Conservation (phyloP, 2,329 filamentous ascomycete species). For the Colletotrichum kahawae region DNA sequence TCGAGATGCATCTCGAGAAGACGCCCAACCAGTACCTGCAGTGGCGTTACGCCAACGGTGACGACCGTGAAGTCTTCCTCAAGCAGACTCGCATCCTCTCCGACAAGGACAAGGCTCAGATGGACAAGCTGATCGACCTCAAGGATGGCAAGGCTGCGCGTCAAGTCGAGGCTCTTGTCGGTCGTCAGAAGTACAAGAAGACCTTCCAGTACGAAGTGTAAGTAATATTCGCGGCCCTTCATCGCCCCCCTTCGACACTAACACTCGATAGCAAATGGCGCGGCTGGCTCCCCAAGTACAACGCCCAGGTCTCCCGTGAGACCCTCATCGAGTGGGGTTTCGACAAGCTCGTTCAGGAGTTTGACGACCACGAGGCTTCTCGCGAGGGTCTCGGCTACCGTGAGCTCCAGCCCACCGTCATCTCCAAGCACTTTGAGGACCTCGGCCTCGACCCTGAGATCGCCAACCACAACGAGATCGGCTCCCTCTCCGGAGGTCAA, state of each 20-base stretch:
- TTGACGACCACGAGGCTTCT: slow-evolving; percentile 98
- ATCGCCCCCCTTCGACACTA: slow-evolving; percentile 26
- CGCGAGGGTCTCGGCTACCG: slow-evolving; percentile 97
- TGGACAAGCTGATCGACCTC: slow-evolving; percentile 88
- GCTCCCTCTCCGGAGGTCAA: slow-evolving; percentile 92
- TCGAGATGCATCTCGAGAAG: slow-evolving; percentile 99
- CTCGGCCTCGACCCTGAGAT: slow-evolving; percentile 96
- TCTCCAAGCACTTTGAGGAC: slow-evolving; percentile 98
- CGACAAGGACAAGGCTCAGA: slow-evolving; percentile 82
- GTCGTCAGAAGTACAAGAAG: slow-evolving; percentile 99
- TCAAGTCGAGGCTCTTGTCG: slow-evolving; percentile 87
- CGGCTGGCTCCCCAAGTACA: slow-evolving; percentile 87
- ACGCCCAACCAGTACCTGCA: slow-evolving; percentile 98
- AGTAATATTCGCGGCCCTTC: slow-evolving; percentile 33
- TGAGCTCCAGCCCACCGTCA: slow-evolving; percentile 88
- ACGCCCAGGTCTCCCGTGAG: slow-evolving; percentile 91
- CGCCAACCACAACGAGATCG: slow-evolving; percentile 98
- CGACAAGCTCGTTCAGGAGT: slow-evolving; percentile 93
- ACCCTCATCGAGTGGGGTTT: slow-evolving; percentile 87
- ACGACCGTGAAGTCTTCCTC: slow-evolving; percentile 95
- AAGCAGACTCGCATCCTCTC: slow-evolving; percentile 96
- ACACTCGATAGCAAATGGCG: slow-evolving; percentile 80
- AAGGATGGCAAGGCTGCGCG: slow-evolving; percentile 79
- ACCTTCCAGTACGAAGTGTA: slow-evolving; percentile 96
- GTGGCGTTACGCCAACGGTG: slow-evolving; percentile 97